phyloP scores from a whole-genome alignment of 176 grass and related monocot species.

The Hyparrhenia diplandra region DNA sequence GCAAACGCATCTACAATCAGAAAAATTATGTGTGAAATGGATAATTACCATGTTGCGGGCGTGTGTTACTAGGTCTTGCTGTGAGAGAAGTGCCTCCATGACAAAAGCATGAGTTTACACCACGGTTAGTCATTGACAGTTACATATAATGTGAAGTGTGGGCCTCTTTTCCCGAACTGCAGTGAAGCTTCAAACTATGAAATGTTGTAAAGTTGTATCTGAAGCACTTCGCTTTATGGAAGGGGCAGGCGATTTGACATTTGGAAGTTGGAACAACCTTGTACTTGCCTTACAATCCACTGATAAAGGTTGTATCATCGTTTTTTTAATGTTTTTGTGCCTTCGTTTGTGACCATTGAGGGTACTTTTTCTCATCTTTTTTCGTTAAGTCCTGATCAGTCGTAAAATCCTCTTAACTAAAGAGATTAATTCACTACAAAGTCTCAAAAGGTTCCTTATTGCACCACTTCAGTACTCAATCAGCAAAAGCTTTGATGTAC shows the following conservation, averaged over 20 bases:
- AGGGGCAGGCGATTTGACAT: background rate
- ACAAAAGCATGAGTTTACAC: conserved; percentile 25
- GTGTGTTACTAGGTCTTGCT: conserved; percentile 26
- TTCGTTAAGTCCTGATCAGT: background rate
- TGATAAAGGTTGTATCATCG: background rate
- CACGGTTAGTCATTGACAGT: background rate
- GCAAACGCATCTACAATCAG: background rate
- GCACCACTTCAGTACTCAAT: background rate
- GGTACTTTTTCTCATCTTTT: background rate
- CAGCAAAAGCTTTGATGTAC: conserved; percentile 3
- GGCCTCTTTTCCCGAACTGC: background rate
- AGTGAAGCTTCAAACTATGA: background rate
- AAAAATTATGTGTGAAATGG: background rate
- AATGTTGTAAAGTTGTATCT: conserved; percentile 5
- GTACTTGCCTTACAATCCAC: conserved; percentile 32
- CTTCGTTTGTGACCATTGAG: background rate
- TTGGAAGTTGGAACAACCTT: conserved; percentile 9
- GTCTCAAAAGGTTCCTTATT: background rate
- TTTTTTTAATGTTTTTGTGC: background rate
- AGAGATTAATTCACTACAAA: background rate
- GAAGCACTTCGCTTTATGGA: conserved; percentile 26
- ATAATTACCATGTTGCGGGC: background rate
- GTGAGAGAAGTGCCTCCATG: conserved; percentile 3
- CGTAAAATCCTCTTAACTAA: background rate
- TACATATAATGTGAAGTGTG: background rate